These are phyloP conservation scores for Heterobasidion parviporum DNA, from an alignment of 1,284 basidiomycete species.

Conservation along the genomic window DNA sequence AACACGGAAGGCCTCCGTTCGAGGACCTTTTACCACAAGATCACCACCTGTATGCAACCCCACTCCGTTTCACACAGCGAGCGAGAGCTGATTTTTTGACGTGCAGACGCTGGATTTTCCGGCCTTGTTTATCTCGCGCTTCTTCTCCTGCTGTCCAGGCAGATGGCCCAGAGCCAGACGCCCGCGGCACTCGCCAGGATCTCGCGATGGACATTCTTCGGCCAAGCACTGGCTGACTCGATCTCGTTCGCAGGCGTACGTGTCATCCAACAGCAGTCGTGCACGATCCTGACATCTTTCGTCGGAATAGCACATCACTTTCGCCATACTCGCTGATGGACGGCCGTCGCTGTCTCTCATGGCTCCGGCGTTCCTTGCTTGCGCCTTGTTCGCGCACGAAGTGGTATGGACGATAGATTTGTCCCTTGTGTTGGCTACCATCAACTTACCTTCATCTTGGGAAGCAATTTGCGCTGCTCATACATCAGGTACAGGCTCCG, in stretches of 20 bases:
- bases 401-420: conserved; percentile 42
- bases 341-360: conserved; percentile 70
- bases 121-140: conserved; percentile 61
- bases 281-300: not conserved
- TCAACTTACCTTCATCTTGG: not conserved
- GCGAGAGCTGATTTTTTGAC: not conserved
- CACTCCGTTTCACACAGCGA: conserved; percentile 1
- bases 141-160: conserved; percentile 61
- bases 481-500: conserved; percentile 77
- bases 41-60: conserved; percentile 60
- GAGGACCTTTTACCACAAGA: conserved; percentile 69
- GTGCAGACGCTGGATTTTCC: conserved; percentile 64
- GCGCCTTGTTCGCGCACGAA: conserved; percentile 63
- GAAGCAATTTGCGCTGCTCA: conserved; percentile 77
- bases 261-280: not conserved
- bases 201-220: conserved; percentile 74
- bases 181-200: conserved; percentile 72
- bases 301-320: conserved; percentile 57
- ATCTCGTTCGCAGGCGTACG: conserved; percentile 69
- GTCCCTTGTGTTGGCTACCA: not conserved
- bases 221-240: conserved; percentile 71
- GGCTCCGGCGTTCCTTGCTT: conserved; percentile 75
- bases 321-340: conserved; percentile 77
- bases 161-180: conserved; percentile 69
- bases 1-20: conserved; percentile 62